Evolutionary conservation across 1,139 yeast species (phyloP), one percentile per base, ranked within the genome.

Genomic region (Hansenula sp.): DNA sequence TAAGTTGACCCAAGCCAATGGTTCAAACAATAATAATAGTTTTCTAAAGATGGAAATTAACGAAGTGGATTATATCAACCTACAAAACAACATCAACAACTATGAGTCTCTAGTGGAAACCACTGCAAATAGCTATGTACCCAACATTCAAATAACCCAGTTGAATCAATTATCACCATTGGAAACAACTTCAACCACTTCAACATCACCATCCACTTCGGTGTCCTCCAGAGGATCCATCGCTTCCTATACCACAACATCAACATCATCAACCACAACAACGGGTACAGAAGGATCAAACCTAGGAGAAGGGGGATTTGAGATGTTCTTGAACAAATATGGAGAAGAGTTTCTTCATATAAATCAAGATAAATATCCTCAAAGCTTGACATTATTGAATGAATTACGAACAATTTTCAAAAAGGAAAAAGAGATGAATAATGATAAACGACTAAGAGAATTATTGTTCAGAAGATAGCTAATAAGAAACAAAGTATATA

Each of bases 1-100:
- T 16, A 42, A 39, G 18, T 33, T 18, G 13, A 35, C 16, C 7
- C 38, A 36, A 13, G 39, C 18, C 2, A 43, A 21, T 31, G 25
- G 3, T 38, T 21, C 3, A 8, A 7, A 18, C 25, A 28, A 18
- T 11, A 6, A 27, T 4, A 35, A 15, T n/a, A n/a, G n/a, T 36
- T 29, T 36, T 31, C 17, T 35, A 10, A n/a, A 33, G 19, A 28
- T 21, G 7, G 34, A 39, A 3, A 13, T 39, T 2, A 33, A 24
- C 29, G 53, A 50, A 21, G 5, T 21, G 28, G 50, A 48, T 29
- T 48, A 48, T 38, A 44, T 48, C 42, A 46, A 47, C 6, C 28
- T 49, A 9, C 51, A 48, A 30, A 47, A 15, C 9, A 34, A 24
- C 15, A 21, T 34, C n/a, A 34, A 34, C 37, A 24, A 44, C 5